Conservation (phyloP, 768 basidiomycete species). For the Macrolepiota albuminosa region DNA sequence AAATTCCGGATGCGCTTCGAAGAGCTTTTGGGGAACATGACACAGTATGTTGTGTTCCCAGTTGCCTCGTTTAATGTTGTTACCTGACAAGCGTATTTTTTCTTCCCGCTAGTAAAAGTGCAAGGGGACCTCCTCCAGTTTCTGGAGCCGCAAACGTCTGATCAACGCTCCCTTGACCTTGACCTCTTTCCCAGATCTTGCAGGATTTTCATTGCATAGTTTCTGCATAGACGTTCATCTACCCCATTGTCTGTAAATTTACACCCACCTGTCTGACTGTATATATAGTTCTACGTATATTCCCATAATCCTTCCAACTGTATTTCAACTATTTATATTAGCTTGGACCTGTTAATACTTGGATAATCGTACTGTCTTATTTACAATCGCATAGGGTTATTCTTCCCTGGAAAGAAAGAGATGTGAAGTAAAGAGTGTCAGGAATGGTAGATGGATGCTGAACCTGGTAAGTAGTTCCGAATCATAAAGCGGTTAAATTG, state of each 20-base stretch:
- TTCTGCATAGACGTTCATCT: background rate
- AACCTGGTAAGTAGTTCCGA: too few relatives aligned
- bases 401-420: too few relatives aligned
- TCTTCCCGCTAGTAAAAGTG: background rate
- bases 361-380: too few relatives aligned
- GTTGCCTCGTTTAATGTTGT: too few relatives aligned
- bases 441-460: too few relatives aligned
- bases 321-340: background rate
- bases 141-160: background rate
- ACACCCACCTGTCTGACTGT: background rate
- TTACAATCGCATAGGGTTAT: too few relatives aligned
- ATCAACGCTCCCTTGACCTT: background rate
- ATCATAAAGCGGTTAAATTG: too few relatives aligned
- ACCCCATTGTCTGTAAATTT: background rate
- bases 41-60: background rate
- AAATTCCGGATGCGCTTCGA: conserved; percentile 39
- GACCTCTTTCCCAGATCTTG: background rate
- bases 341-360: too few relatives aligned
- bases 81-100: background rate
- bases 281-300: background rate
- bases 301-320: background rate
- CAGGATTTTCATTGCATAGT: background rate
- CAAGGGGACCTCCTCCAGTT: background rate
- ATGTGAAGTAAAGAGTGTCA: too few relatives aligned
- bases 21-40: conserved; percentile 40